Base-by-base conservation (phyloP, 208 protist species). In the Herpetomonas muscarum region DNA sequence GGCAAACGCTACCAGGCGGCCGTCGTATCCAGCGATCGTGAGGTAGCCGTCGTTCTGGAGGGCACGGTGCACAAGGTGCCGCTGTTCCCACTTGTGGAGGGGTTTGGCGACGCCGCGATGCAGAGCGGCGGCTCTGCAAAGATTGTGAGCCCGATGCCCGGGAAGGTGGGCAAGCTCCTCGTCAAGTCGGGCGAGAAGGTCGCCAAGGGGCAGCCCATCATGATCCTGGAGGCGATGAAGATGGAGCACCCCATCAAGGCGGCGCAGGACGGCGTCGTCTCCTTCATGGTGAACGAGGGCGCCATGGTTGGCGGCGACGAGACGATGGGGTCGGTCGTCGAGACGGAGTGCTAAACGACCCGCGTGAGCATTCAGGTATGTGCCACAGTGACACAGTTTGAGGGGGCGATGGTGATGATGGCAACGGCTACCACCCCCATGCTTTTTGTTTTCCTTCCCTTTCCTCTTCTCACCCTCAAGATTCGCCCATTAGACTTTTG, bases 171-270 rank as follows among this genome's bases (percentile, higher is more conserved):
- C 5, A 90, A 94, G 61, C 55, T 98, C 7, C 32, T 74, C 31
- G 87, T 93, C 3, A 28, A 63, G 15, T 63, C 54, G 22, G 96
- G 96, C 3, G 68, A 86, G 28, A 29, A 26, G 4, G 92, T 98
- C 6, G 74, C 71, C 32, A 65, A 67, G 22, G 96, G 87, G 28
- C 57, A 96, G 37, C 28, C 85, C 15, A 52, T 98, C 13, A 39
- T 97, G 7, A 64, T 94, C 5, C 66, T 98, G 50, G 92, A 97
- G 60, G 93, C 93, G 9, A 98, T 98, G 93, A 97, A 97, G 72
- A 97, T 97, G 93, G 96, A 98, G 61, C 84, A 93, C 53, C 71
- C 72, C 9, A 64, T 97, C 49, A 79, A 71, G 51, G 70, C 83
- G 5, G 52, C 77, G 10, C 56, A 54, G 48, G 68, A 77, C 46